Evolutionary conservation across 257 asterid species (phyloP).

Genomic region (Ballota nigra): DNA sequence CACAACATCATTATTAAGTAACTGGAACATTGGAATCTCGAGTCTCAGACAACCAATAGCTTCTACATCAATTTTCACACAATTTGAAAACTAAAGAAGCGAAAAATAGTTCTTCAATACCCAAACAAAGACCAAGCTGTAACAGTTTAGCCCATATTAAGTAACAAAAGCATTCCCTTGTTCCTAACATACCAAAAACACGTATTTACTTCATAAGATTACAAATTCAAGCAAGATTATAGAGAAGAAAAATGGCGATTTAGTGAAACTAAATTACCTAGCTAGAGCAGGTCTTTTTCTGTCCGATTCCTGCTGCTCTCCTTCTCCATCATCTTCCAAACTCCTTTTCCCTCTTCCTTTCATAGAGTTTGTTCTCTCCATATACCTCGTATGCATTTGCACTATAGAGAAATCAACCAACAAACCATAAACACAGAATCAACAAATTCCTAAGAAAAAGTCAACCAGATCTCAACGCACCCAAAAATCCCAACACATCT

Average conservation of each 20-base stretch:
- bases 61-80: conserved; percentile 14
- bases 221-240: neutral
- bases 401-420: conserved; percentile 20
- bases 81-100: conserved; percentile 2
- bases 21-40: neutral
- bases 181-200: neutral
- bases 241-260: neutral
- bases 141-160: conserved; percentile 1
- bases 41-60: conserved; percentile 14
- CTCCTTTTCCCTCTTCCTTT: conserved; percentile 68
- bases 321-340: conserved; percentile 63
- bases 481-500: conserved; percentile 22
- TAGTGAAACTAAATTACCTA: conserved; percentile 15
- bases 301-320: conserved; percentile 52
- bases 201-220: neutral
- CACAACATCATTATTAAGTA: neutral
- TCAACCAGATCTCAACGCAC: conserved; percentile 37
- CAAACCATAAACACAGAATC: conserved; percentile 17
- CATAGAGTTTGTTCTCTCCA: conserved; percentile 71
- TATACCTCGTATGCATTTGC: conserved; percentile 83
- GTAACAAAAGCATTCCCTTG: neutral
- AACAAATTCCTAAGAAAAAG: conserved; percentile 16
- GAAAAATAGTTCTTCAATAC: neutral
- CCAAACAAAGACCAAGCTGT: neutral
- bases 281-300: conserved; percentile 46